Base-by-base conservation (phyloP, 2,329 filamentous ascomycete genomes). In the Trichocomaceae sp. region DNA sequence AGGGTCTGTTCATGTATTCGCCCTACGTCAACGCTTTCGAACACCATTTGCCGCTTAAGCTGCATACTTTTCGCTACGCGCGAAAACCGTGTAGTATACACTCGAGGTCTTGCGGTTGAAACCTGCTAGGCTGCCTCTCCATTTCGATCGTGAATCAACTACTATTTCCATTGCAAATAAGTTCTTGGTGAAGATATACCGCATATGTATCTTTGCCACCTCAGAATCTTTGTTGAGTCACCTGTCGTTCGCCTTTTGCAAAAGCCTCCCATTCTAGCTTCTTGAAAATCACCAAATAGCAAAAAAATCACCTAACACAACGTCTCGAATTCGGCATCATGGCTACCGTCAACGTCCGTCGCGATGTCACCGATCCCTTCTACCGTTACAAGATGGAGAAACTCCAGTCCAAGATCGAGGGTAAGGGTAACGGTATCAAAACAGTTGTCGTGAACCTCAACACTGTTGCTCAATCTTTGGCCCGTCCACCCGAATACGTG, bases 381-480 rank as follows among this genome's bases (percentile, higher is more conserved):
- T 99, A 99, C 80, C 93, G 93, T 75, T 99, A 99, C 86, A 99
- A 99, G 85, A 99, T 99, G 93, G 93, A 97, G 80, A 87, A 85
- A 67, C 80, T 99, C 72, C 90, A 95, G 81, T 96, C 93, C 75
- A 99, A 99, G 83, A 95, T 99, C 67, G 93, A 99, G 79, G 93
- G 93, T 77, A 99, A 99, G 78, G 93, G 93, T 64, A 99, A 99
- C 79, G 93, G 93, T 71, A 99, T 99, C 84, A 99, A 99, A 82
- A 99, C 82, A 66, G 93, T 99, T 69, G 86, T 99, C 66, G 90
- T 95, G 82, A 99, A 99, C 77, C 78, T 99, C 71, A 89, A 85
- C 81, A 95, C 88, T 71, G 90, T 99, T 64, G 91, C 92, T 66
- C 81, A 88, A 69, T 95, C 92, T 60, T 84, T 99, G 64, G 90